Base-by-base conservation (phyloP, 192 early-diverging fungal genomes). In the Geranomyces michiganensis region DNA sequence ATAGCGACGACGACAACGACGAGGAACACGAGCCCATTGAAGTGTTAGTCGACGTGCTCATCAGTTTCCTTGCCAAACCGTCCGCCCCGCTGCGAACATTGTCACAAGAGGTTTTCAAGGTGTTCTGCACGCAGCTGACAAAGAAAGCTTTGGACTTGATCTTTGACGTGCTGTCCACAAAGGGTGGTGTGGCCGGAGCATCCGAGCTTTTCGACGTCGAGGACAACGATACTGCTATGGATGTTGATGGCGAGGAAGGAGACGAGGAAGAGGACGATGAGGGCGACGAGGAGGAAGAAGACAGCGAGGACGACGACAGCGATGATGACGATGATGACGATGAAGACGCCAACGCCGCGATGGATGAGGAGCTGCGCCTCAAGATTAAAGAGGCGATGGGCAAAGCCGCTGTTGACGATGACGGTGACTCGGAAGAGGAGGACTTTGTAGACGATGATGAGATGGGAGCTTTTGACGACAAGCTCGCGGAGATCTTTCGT, bases 401-500 rank as follows among this genome's bases (percentile, higher is more conserved):
- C 43, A 64, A 24, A 1, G 74, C 70, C 0, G 73, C 68, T 12
- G 36, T 22, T 3, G 77, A 81, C 44, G 82, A 77, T 29, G 81
- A 78, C 15, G 88, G 89, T 31, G 88, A 89, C 47, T 87, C 81
- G 24, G 82, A 87, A 21, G 84, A 84, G 32, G 82, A 85, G 31
- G 81, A 84, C 71, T 79, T 77, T 72, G n/a, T 89, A 62, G 88
- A 88, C 62, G 94, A 95, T 68, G 92, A 95, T 62, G 84, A 92
- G 72, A 95, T 95, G 94, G 87, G 82, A 68, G 87, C 82, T 24
- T 96, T 94, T 80, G 96, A 98, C 77, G 88, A 89, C 49, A 96
- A 98, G 77, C 80, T 98, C 53, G 89, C 90, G 10, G 96, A 96
- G 73, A 94, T 98, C 61, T 98, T 98, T 78, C 82, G 80, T 44